Evolutionary conservation across 768 basidiomycete genomes (phyloP), one percentile per base, ranked within the genome.

Genomic region (Russula griseocarnosa): DNA sequence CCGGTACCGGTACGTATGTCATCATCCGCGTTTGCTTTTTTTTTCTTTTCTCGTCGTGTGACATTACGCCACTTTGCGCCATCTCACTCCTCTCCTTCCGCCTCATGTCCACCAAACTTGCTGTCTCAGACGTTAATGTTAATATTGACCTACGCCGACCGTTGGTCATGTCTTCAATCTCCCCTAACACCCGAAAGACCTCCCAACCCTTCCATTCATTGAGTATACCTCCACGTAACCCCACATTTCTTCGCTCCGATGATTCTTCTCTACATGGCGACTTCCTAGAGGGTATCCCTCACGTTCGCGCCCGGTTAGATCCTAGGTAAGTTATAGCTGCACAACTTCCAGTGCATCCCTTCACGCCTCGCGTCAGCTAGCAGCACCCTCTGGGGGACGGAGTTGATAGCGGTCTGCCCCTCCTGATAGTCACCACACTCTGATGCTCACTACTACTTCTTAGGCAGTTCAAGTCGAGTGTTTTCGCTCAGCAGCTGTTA

Each of bases 381-480:
- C 58, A 63, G 61, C 66, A 57, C 58, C 38, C 44, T 53, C 26
- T 66, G 30, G 26, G 49, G 47, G 58, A 55, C 36, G 62, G 52
- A 34, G 63, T 70, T 73, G 63, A 67, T 66, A 64, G 68, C 71
- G 74, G 73, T 75, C 70, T 71, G 74, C 71, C 71, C 64, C 67
- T 69, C 70, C 66, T 72, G 68, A 75, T 70, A 76, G 75, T 75
- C 69, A 70, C 68, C 65, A 70, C 62, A 64, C 68, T 70, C 68
- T 70, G 66, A 69, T 67, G 28, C 62, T 54, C 63, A 61, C 64
- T 3, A 50, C 57, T 60, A 30, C 55, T 60, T 72, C 34, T 36
- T 49, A 93, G 91, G 73, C 81, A 83, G 61, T 87, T 87, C 76
- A 87, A 85, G 72, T 80, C 83, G 8, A 68, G 76, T 3, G 69